Percentiles rank a stretch among this genome's conserved stretches.
Conservation (phyloP, 331 rosid genomes). For the Ulmus americana region DNA sequence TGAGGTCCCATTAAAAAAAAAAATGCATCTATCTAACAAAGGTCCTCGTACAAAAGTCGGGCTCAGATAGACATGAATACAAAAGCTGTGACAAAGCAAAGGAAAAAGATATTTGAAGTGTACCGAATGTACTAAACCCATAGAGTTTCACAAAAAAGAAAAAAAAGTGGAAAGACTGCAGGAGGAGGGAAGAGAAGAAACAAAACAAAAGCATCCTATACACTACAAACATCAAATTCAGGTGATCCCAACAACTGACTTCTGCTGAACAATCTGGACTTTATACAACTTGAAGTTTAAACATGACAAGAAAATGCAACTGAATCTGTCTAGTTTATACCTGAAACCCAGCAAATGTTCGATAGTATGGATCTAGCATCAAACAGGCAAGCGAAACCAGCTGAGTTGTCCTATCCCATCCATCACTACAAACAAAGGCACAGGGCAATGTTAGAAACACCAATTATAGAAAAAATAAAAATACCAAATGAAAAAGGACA, state of each 20-base stretch:
- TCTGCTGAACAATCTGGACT: background rate
- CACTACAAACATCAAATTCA: background rate
- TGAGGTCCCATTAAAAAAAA: conserved; percentile 7
- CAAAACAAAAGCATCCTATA: background rate
- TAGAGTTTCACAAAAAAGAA: background rate
- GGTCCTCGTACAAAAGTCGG: conserved; percentile 5
- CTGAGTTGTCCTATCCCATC: conserved; percentile 99
- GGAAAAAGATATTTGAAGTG: conserved; percentile 4
- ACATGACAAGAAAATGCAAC: conserved; percentile 16
- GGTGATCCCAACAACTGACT: background rate
- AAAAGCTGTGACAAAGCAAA: conserved; percentile 5
- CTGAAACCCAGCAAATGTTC: conserved; percentile 91
- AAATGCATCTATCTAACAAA: background rate
- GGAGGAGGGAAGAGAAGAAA: background rate
- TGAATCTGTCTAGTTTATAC: conserved; percentile 33
- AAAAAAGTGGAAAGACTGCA: too few relatives aligned
- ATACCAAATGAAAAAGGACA: background rate
- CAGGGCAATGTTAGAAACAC: conserved; percentile 11
- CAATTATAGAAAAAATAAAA: background rate
- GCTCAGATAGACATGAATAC: conserved; percentile 7
- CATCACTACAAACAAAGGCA: conserved; percentile 54
- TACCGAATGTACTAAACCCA: background rate
- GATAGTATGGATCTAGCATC: conserved; percentile 92
- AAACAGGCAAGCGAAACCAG: conserved; percentile 82
- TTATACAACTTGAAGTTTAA: background rate